phyloP scores from a whole-genome alignment of 495 filamentous ascomycete species.

The Neurospora sp. region DNA sequence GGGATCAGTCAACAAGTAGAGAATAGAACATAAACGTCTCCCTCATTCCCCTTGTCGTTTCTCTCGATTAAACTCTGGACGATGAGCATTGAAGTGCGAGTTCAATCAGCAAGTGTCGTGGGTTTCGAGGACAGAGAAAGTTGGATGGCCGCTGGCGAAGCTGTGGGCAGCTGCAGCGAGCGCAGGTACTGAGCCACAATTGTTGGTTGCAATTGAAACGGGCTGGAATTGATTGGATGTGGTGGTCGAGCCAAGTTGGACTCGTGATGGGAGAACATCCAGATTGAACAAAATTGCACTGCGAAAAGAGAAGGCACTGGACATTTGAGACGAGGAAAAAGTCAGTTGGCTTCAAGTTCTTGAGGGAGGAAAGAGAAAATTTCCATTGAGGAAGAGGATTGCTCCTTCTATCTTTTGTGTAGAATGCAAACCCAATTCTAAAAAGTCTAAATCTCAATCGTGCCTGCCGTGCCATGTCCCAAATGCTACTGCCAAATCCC shows the following conservation, averaged over 20 bases:
- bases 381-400: background rate
- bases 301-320: background rate
- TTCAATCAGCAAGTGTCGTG: background rate
- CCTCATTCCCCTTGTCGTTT: background rate
- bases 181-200: background rate
- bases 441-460: background rate
- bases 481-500: background rate
- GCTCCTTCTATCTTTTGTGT: background rate
- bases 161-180: background rate
- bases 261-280: background rate
- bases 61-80: background rate
- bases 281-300: background rate
- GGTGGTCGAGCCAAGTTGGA: background rate
- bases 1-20: background rate
- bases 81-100: background rate
- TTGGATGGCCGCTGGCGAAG: background rate
- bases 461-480: background rate
- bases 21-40: background rate
- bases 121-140: background rate
- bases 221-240: background rate
- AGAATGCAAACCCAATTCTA: background rate
- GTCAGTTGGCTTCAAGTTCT: background rate
- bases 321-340: background rate
- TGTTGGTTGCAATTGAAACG: background rate
- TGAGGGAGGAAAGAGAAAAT: background rate